Evolutionary conservation across 192 early-diverging fungal genomes (phyloP).

Genomic region (Coemansia sp.): DNA sequence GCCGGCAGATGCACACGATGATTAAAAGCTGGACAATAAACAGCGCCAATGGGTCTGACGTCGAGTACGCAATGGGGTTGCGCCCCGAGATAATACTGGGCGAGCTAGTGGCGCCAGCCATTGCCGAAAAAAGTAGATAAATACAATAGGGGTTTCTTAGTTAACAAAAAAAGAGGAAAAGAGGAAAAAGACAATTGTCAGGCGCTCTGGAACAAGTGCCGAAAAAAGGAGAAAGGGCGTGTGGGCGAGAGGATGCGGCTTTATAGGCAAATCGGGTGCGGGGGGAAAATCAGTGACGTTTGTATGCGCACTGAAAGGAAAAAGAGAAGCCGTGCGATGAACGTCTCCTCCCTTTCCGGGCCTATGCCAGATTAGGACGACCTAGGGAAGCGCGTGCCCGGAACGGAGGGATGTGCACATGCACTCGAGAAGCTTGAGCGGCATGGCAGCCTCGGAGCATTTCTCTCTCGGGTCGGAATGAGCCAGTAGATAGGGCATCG

Average conservation of each 20-base stretch:
- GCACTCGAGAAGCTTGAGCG: background rate
- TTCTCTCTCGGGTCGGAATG: background rate
- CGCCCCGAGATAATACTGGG: constrained; percentile 61
- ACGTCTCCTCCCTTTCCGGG: no score
- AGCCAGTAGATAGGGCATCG: background rate
- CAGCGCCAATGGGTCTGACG: constrained; percentile 60
- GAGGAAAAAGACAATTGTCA: background rate
- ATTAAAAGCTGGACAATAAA: constrained; percentile 74
- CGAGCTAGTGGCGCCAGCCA: constrained; percentile 26
- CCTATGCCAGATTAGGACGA: background rate
- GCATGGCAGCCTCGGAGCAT: background rate
- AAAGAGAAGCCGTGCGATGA: background rate
- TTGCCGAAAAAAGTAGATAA: constrained; percentile 1
- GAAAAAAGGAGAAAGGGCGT: background rate
- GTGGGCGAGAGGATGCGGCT: background rate
- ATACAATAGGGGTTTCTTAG: background rate
- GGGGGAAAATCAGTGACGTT: background rate
- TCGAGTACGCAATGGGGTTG: constrained; percentile 59
- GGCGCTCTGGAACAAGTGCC: background rate
- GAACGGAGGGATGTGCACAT: background rate
- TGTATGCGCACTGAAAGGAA: background rate
- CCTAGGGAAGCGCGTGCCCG: background rate
- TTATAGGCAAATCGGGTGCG: background rate
- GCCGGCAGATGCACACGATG: constrained; percentile 69
- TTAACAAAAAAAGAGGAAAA: background rate